Percentiles rank a stretch among this genome's conserved stretches.
These are phyloP conservation scores for Dioszegia aurantiaca DNA, from an alignment of 768 basidiomycete genomes.

Conservation along the genomic window DNA sequence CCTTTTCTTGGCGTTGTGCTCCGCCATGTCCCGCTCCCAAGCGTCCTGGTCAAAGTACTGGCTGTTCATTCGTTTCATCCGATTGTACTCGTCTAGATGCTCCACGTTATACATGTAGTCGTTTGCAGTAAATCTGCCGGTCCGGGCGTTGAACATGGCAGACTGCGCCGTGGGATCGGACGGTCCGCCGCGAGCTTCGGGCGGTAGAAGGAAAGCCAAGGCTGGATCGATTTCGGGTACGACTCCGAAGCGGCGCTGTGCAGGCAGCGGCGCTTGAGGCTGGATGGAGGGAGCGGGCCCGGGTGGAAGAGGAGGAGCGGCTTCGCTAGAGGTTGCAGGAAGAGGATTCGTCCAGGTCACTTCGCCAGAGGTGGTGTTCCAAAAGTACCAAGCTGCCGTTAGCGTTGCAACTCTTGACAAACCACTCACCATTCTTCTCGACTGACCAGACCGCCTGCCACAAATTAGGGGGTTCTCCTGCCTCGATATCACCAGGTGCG, in stretches of 20 bases:
- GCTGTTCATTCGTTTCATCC: slow-evolving; percentile 45
- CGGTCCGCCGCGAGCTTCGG: slow-evolving; percentile 25
- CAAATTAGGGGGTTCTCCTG: slow-evolving; percentile 25
- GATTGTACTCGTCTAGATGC: slow-evolving; percentile 47
- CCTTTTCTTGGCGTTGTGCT: slow-evolving; percentile 37
- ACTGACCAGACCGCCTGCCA: slow-evolving; percentile 52
- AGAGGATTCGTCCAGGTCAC: slow-evolving; percentile 52
- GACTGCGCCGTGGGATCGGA: slow-evolving; percentile 26
- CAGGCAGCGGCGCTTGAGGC: slow-evolving; percentile 1
- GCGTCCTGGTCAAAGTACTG: slow-evolving; percentile 50
- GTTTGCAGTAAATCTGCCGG: slow-evolving; percentile 46
- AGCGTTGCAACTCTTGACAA: neutral
- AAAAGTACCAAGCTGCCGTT: slow-evolving; percentile 49
- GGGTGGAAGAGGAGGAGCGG: slow-evolving; percentile 19
- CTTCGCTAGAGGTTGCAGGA: slow-evolving; percentile 17
- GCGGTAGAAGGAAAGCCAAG: slow-evolving; percentile 41
- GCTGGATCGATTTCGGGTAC: slow-evolving; percentile 39
- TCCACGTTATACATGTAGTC: slow-evolving; percentile 42
- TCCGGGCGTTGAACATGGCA: slow-evolving; percentile 49
- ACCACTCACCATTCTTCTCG: slow-evolving; percentile 47
- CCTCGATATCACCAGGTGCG: neutral
- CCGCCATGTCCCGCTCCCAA: slow-evolving; percentile 46
- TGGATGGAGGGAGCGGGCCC: slow-evolving; percentile 10
- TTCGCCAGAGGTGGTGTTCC: slow-evolving; percentile 47
- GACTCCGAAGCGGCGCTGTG: slow-evolving; percentile 1